Base-by-base conservation (phyloP, 495 filamentous ascomycete genomes). In the Diplogelasinospora grovesii region DNA sequence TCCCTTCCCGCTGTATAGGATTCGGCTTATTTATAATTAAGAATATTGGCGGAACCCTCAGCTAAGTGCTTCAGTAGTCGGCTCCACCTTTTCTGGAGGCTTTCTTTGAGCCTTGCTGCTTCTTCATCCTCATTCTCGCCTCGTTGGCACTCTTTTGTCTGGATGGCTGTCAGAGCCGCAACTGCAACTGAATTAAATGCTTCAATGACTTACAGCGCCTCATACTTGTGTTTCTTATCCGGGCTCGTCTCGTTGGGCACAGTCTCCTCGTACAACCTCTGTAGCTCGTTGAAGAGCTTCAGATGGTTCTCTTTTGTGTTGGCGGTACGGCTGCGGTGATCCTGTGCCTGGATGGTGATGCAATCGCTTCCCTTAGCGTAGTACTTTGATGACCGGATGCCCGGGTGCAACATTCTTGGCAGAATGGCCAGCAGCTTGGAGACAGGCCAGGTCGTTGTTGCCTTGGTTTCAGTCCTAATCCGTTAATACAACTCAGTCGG, bases 401-500 rank as follows among this genome's bases (percentile, higher is more conserved):
- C 59, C 9, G 63, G 43, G 54, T 86, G 81, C 5, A 98, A 60
- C 4, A 85, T 53, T 25, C 65, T 75, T 5, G 93, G 92, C 1
- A 97, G 58, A 20, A 77, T 57, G 8, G 66, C 64, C 8, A 80
- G 49, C 21, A 94, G 65, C 21, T 76, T 58, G 18, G 68, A 48
- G 13, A 84, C 54, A 22, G 79, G 63, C 73, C 64, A 64, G 75
- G 68, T 56, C 64, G 85, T 59, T 11, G 85, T 95, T 8, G 89
- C 92, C 63, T 98, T 98, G 11, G 85, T 85, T 59, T 89, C 92
- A 19, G 93, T 86, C 62, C 92, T 98, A 20, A 7, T 27, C 19
- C 18, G 11, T 1, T 28, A 13, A 33, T 45, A 48, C 13, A 54
- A 36, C 24, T 21, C 21, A 4, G 34, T 20, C 9, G 18, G 11